Evolutionary conservation across 495 filamentous ascomycete genomes (phyloP), one percentile per base, ranked within the genome.

Genomic region (Neurospora sp.): DNA sequence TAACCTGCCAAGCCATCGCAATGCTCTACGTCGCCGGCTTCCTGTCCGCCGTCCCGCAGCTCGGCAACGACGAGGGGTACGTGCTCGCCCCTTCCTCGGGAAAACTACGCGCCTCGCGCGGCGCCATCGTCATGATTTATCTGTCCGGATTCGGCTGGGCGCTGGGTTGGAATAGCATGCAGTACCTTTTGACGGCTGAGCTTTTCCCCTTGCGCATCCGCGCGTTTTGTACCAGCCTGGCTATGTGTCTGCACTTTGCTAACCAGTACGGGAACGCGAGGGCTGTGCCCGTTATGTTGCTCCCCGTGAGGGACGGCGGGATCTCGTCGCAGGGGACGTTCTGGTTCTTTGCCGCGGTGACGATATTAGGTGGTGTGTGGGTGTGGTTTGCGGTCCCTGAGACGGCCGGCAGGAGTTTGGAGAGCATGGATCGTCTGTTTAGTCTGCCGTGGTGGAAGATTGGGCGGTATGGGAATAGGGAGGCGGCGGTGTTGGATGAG

Each of bases 151-250:
- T 87, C 18, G 90, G 91, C 2, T 93, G 91, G 91, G 90, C 91
- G 0, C 82, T 92, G 0, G 91, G 91, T 69, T 93, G 91, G 90
- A 92, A 92, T 77, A 86, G 84, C 5, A 91, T 92, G 84, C 92
- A 92, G 76, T 94, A 93, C 73, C 85, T 94, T 2, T 84, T 93
- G 69, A 92, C 90, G 31, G 89, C 90, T 0, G 92, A 94, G 77
- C 85, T 94, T 40, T 94, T 92, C 81, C 91, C 92, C 3, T 82
- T 92, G 12, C 82, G 85, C 18, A 85, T 89, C 16, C 81, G 87
- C 1, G 84, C 86, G 16, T 77, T 88, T 31, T 83, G 83, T 66
- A 83, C 87, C 9, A 83, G 82, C 3, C 78, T 89, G 69, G 83
- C 84, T 27, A 87, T 89, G 81, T 83, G 80, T 37, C 84, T 92